Conservation (phyloP, 257 asterid genomes). For the Ilex aquifolium region DNA sequence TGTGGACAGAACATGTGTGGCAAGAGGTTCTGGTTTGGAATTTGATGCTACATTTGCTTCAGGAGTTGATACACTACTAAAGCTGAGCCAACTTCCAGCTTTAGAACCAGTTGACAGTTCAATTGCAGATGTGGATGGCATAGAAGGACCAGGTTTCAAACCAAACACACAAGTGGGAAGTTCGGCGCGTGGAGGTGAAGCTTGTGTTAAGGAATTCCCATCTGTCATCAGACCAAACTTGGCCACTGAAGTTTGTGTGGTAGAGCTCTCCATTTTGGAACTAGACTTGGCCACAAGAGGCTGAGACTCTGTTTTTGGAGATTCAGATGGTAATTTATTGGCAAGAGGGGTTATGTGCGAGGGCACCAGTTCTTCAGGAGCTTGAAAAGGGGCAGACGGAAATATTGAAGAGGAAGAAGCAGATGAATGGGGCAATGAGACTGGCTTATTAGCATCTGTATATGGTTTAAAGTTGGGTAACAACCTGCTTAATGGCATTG, state of each 20-base stretch:
- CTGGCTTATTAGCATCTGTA: slow-evolving; percentile 23
- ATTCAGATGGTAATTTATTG: slow-evolving; percentile 18
- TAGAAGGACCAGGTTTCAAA: slow-evolving; percentile 23
- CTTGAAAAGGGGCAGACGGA: slow-evolving; percentile 26
- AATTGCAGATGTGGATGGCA: slow-evolving; percentile 22
- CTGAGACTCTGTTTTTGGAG: slow-evolving; percentile 28
- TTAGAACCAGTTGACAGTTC: slow-evolving; percentile 24
- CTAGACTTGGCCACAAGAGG: slow-evolving; percentile 22
- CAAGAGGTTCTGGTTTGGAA: slow-evolving; percentile 24
- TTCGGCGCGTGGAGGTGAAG: slow-evolving; percentile 33
- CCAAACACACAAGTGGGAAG: slow-evolving; percentile 22
- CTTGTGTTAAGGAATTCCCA: slow-evolving; percentile 20
- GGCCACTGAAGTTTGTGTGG: slow-evolving; percentile 21
- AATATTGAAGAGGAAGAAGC: slow-evolving; percentile 22
- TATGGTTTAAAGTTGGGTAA: slow-evolving; percentile 32
- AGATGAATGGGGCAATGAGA: slow-evolving; percentile 31
- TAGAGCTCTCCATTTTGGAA: slow-evolving; percentile 22
- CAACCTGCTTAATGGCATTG: slow-evolving; percentile 6
- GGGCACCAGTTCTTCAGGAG: slow-evolving; percentile 19
- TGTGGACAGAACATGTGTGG: slow-evolving; percentile 24
- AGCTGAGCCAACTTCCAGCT: slow-evolving; percentile 31
- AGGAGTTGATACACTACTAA: slow-evolving; percentile 23
- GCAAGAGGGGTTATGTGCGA: slow-evolving; percentile 26
- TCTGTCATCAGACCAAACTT: slow-evolving; percentile 25
- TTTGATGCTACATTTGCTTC: slow-evolving; percentile 25